Percentiles rank a stretch among this genome's conserved stretches.
phyloP scores from a whole-genome alignment of 495 filamentous ascomycete genomes.

The Filosporella fistucella region DNA sequence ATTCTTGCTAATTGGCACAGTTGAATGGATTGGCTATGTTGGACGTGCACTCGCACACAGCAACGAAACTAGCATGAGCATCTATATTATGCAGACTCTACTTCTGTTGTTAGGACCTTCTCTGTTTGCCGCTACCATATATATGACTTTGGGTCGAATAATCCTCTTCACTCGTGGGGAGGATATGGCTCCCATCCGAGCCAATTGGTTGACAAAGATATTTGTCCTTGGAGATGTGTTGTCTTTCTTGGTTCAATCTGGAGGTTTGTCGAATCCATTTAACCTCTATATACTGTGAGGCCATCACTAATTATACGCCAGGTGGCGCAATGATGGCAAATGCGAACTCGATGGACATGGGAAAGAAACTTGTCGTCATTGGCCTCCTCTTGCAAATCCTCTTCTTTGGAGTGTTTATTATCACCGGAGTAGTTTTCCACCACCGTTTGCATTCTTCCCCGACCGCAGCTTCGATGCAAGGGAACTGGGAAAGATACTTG shows the following conservation, averaged over 20 bases:
- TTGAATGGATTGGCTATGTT: constrained; percentile 43
- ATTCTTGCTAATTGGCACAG: constrained; percentile 4
- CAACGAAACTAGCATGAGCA: constrained; percentile 29
- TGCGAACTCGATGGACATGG: constrained; percentile 22
- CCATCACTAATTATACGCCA: constrained; percentile 5
- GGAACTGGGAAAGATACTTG: constrained; percentile 41
- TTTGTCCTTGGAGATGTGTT: constrained; percentile 41
- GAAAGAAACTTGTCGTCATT: constrained; percentile 37
- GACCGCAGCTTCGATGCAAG: not conserved
- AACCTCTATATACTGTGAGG: not conserved
- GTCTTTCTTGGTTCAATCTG: constrained; percentile 34
- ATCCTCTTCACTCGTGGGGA: constrained; percentile 38
- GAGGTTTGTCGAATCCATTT: not conserved
- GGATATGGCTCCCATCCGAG: constrained; percentile 26
- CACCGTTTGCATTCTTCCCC: not conserved
- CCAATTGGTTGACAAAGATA: constrained; percentile 33
- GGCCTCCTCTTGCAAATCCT: constrained; percentile 40
- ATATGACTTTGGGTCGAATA: constrained; percentile 48
- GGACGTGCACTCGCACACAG: constrained; percentile 31
- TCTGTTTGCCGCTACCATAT: constrained; percentile 47
- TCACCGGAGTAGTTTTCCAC: constrained; percentile 27
- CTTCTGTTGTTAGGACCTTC: constrained; percentile 45
- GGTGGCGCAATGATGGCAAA: constrained; percentile 33
- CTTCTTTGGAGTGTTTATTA: constrained; percentile 45
- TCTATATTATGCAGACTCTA: constrained; percentile 43